Evolutionary conservation across 2,329 filamentous ascomycete genomes (phyloP).

Genomic region (Sclerotiophoma versabilis): DNA sequence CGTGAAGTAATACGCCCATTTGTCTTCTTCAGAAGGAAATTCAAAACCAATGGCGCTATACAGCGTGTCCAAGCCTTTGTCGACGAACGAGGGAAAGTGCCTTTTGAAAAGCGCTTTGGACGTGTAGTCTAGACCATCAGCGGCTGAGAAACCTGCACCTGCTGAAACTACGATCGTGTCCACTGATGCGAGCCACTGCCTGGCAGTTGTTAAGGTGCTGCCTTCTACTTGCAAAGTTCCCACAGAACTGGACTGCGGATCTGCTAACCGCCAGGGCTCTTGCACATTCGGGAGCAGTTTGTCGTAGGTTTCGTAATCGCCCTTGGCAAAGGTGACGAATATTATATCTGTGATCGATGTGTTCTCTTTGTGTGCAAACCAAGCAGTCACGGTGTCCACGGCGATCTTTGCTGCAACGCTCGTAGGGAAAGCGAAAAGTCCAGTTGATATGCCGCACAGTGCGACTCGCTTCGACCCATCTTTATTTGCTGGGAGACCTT

Average conservation of each 20-base stretch:
- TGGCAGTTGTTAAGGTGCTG: conserved; percentile 8
- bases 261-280: background rate
- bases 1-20: conserved; percentile 47
- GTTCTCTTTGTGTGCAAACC: conserved; percentile 34
- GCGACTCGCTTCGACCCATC: conserved; percentile 40
- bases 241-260: background rate
- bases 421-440: conserved; percentile 46
- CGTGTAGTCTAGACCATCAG: conserved; percentile 46
- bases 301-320: conserved; percentile 31
- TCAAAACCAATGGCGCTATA: conserved; percentile 47
- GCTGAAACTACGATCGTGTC: conserved; percentile 41
- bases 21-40: conserved; percentile 38
- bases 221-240: conserved; percentile 2
- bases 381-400: conserved; percentile 34
- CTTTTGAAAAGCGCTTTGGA: conserved; percentile 38
- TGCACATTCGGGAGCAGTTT: conserved; percentile 12
- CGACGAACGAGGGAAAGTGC: conserved; percentile 40
- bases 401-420: conserved; percentile 39
- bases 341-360: conserved; percentile 41
- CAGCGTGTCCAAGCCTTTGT: conserved; percentile 37
- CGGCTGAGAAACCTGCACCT: conserved; percentile 47
- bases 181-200: conserved; percentile 35
- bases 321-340: conserved; percentile 45
- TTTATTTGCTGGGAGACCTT: conserved; percentile 27
- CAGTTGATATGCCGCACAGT: conserved; percentile 48